phyloP scores from a whole-genome alignment of 768 basidiomycete species.

The Collybia sp. region DNA sequence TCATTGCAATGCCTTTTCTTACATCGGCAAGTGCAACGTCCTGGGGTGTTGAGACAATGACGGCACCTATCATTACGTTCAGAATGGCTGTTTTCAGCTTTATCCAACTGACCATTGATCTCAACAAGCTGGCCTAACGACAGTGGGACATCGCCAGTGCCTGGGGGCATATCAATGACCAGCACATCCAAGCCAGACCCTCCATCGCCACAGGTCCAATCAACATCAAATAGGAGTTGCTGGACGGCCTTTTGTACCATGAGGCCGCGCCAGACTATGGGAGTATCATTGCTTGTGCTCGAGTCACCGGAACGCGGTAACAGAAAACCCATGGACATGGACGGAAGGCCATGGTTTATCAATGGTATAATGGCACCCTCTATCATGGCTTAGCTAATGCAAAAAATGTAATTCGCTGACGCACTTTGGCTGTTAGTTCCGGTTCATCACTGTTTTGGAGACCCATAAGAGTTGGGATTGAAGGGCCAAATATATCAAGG shows the following conservation, averaged over 20 bases:
- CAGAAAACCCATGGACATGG: constrained; percentile 98
- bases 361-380: constrained; percentile 80
- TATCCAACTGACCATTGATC: constrained; percentile 64
- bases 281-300: constrained; percentile 58
- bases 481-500: constrained; percentile 95
- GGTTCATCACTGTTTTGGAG: constrained; percentile 78
- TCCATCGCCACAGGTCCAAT: constrained; percentile 57
- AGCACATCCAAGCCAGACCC: constrained; percentile 70
- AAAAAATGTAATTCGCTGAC: not conserved
- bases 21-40: constrained; percentile 91
- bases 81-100: not conserved
- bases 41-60: constrained; percentile 95
- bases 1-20: constrained; percentile 89
- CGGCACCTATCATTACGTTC: constrained; percentile 52
- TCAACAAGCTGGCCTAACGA: constrained; percentile 84
- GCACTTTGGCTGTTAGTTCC: constrained; percentile 61
- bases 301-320: constrained; percentile 52
- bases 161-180: constrained; percentile 95
- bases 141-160: constrained; percentile 93
- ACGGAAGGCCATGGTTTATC: constrained; percentile 82
- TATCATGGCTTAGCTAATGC: constrained; percentile 16
- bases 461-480: constrained; percentile 90
- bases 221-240: constrained; percentile 93
- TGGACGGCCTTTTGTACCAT: constrained; percentile 99
- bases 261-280: constrained; percentile 92